Percentiles rank a stretch among this genome's conserved stretches.
Conservation (phyloP, 352 stramenopile genomes). For the Globisporangium cystogenes region DNA sequence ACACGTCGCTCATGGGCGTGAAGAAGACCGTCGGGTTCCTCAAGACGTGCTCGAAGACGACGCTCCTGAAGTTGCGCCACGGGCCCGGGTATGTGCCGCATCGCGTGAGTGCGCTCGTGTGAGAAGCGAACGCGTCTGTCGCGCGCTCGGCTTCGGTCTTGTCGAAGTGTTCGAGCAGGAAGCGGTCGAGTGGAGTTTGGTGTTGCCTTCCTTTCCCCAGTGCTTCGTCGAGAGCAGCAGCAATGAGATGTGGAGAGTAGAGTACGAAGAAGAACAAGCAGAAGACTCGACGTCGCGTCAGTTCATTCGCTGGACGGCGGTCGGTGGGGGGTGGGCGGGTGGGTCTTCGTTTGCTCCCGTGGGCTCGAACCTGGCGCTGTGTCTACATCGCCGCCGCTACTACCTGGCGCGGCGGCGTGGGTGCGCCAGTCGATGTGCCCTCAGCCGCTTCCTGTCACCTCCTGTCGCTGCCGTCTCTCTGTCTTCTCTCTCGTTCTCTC, state of each 20-base stretch:
- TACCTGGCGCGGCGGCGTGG: not conserved
- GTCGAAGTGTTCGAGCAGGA: slow-evolving; percentile 28
- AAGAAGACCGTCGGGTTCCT: slow-evolving; percentile 89
- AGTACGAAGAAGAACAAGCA: not conserved
- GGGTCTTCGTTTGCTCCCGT: not conserved
- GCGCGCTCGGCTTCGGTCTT: slow-evolving; percentile 1
- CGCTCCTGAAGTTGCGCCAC: slow-evolving; percentile 79
- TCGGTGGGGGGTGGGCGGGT: not conserved
- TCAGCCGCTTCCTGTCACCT: not conserved
- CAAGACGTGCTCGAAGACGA: slow-evolving; percentile 83
- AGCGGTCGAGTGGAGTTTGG: not conserved
- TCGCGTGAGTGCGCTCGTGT: slow-evolving; percentile 72
- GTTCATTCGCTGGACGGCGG: not conserved
- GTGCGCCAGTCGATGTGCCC: not conserved
- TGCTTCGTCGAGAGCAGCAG: not conserved
- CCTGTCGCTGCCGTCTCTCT: too few relatives aligned
- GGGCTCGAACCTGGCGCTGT: not conserved
- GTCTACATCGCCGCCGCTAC: slow-evolving; percentile 1
- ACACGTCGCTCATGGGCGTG: slow-evolving; percentile 84
- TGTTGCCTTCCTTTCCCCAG: not conserved
- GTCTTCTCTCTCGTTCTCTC: not conserved
- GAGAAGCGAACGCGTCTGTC: slow-evolving; percentile 5
- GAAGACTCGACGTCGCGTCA: too few relatives aligned
- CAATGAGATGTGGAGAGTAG: not conserved
- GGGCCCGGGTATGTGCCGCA: slow-evolving; percentile 67